These are phyloP conservation scores for Erodium chrysanthum DNA, from an alignment of 441 rosid species.

Conservation along the genomic window DNA sequence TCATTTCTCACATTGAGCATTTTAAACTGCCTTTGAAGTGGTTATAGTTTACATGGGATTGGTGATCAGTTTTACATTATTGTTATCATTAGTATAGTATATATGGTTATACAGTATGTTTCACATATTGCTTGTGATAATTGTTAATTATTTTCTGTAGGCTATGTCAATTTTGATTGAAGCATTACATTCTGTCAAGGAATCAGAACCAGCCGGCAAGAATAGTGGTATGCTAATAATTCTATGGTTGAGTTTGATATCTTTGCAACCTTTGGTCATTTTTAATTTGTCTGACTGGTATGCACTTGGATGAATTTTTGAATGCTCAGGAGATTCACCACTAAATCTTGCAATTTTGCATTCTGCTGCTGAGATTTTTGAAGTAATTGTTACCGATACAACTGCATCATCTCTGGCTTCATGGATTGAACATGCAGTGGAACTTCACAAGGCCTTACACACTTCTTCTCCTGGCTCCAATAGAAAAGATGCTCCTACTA, in stretches of 20 bases:
- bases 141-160: constrained; percentile 25
- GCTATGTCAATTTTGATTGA: constrained; percentile 71
- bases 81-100: no score
- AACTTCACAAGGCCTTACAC: constrained; percentile 81
- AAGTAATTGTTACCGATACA: constrained; percentile 80
- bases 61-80: no score
- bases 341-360: constrained; percentile 87
- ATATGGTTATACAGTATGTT: background rate
- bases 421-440: constrained; percentile 83
- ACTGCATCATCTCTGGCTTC: constrained; percentile 69
- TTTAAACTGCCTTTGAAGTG: no score
- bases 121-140: background rate
- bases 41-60: no score
- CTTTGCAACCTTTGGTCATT: constrained; percentile 17
- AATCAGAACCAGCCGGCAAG: constrained; percentile 53
- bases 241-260: constrained; percentile 17
- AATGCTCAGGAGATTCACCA: constrained; percentile 72
- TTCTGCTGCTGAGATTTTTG: constrained; percentile 95
- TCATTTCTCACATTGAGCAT: no score
- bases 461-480: constrained; percentile 88
- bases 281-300: constrained; percentile 15
- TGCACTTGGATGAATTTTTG: constrained; percentile 26
- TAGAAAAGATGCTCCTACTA: constrained; percentile 84
- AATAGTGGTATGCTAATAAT: constrained; percentile 41
- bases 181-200: constrained; percentile 75